Base-by-base conservation (phyloP, 1,284 basidiomycete species). In the Moesziomyces aphidis region DNA sequence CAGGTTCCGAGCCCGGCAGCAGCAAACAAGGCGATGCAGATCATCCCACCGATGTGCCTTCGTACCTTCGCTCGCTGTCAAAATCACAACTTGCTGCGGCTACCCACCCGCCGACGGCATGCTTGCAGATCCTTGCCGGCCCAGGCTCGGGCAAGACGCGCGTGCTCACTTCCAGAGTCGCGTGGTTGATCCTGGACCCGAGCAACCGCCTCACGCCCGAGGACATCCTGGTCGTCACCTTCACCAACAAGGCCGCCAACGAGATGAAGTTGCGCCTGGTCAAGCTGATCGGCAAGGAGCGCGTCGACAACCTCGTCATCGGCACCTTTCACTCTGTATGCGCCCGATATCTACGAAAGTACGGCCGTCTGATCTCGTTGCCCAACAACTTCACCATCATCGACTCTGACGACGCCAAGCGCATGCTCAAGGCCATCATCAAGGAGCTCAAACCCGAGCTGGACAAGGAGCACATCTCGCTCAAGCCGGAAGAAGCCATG, bases 321-420 rank as follows among this genome's bases (percentile, higher is more conserved):
- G 89, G 89, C 13, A 95, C 93, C 0, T 95, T 95, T 76, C 93
- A 95, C 79, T 89, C 93, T 0, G 87, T 92, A 4, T 95, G 93
- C 79, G 91, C 90, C 0, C 81, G 84, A 24, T 88, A 92, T 78
- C 85, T 96, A 28, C 88, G 93, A 43, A 89, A 88, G 78, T 89
- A 93, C 77, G 89, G 89, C 2, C 86, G 85, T 22, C 80, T 87
- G 1, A 89, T 93, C 53, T 89, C 88, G 0, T 83, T 95, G 2
- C 86, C 89, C 50, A 88, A 87, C 59, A 94, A 93, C 83, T 96
- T 95, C 79, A 90, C 91, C 11, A 91, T 95, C 47, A 91, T 91
- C 68, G 93, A 95, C 82, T 87, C 90, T 0, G 91, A 93, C 46
- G 93, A 94, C 43, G 75, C 74, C n/a, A 91, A 92, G 85, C 93